Conservation (phyloP, 805 yeast species). For the Maudiozyma bulderi region DNA sequence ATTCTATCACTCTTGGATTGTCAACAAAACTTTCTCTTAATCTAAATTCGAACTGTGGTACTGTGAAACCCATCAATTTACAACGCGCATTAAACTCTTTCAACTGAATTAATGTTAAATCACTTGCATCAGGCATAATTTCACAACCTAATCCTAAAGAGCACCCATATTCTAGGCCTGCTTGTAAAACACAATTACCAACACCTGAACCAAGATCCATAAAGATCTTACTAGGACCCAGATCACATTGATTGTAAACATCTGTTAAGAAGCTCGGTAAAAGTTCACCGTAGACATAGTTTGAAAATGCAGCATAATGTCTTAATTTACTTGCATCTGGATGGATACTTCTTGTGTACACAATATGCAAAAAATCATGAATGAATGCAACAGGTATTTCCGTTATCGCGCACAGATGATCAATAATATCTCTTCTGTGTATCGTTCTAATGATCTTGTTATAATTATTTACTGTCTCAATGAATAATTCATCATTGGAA, state of each 20-base stretch:
- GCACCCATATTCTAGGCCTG: slow-evolving; percentile 79
- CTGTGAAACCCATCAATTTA: slow-evolving; percentile 51
- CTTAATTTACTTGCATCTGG: slow-evolving; percentile 58
- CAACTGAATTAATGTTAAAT: slow-evolving; percentile 51
- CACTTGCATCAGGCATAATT: slow-evolving; percentile 74
- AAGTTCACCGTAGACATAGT: slow-evolving; percentile 84
- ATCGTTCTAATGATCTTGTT: slow-evolving; percentile 33
- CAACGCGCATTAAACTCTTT: slow-evolving; percentile 50
- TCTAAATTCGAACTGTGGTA: slow-evolving; percentile 49
- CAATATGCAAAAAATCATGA: slow-evolving; percentile 63
- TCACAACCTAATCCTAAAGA: slow-evolving; percentile 76
- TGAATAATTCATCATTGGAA: slow-evolving; percentile 23
- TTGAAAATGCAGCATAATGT: slow-evolving; percentile 77
- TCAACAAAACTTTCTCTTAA: slow-evolving; percentile 63
- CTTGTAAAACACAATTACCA: slow-evolving; percentile 84
- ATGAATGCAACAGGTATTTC: slow-evolving; percentile 33
- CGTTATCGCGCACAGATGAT: slow-evolving; percentile 24
- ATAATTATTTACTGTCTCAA: slow-evolving; percentile 33
- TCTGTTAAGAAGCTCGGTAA: slow-evolving; percentile 67
- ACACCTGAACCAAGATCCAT: slow-evolving; percentile 92
- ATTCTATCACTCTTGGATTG: slow-evolving; percentile 44
- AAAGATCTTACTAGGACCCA: slow-evolving; percentile 48
- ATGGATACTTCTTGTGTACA: slow-evolving; percentile 70
- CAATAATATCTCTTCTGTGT: slow-evolving; percentile 27
- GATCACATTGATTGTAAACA: slow-evolving; percentile 50